phyloP scores from a whole-genome alignment of 306 rosid species.

The Prunus armeniaca region DNA sequence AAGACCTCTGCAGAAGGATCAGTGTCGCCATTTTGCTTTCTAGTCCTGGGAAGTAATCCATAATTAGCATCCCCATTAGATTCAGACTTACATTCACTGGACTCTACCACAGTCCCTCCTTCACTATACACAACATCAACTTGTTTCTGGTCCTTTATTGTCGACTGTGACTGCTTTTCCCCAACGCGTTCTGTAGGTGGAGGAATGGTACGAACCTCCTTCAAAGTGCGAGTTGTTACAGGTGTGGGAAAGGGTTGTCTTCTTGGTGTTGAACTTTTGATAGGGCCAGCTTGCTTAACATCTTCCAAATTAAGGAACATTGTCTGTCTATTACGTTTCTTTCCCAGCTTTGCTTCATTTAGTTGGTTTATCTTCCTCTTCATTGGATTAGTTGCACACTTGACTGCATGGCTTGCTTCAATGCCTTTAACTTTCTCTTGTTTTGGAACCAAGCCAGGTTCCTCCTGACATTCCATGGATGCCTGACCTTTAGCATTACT shows the following conservation, averaged over 20 bases:
- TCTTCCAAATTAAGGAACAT: conserved; percentile 95
- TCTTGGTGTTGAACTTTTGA: conserved; percentile 87
- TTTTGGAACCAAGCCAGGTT: conserved; percentile 48
- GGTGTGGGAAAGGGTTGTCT: conserved; percentile 71
- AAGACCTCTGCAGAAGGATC: conserved; percentile 63
- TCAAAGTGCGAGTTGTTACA: conserved; percentile 57
- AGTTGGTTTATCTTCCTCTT: conserved; percentile 86
- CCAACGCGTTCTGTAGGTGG: conserved; percentile 57
- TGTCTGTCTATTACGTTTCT: conserved; percentile 92
- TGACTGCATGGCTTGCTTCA: conserved; percentile 77
- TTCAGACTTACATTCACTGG: conserved; percentile 62
- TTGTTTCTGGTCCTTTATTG: conserved; percentile 66
- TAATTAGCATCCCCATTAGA: conserved; percentile 60
- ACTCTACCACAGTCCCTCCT: conserved; percentile 51
- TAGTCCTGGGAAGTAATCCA: conserved; percentile 53
- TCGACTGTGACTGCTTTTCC: conserved; percentile 41
- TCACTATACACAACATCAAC: conserved; percentile 50
- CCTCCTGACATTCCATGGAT: conserved; percentile 62
- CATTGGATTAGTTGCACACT: conserved; percentile 72
- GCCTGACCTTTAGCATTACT: conserved; percentile 52
- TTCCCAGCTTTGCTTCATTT: conserved; percentile 86
- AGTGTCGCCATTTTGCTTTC: conserved; percentile 58
- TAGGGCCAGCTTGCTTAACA: conserved; percentile 90
- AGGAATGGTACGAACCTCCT: conserved; percentile 64
- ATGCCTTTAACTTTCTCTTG: conserved; percentile 81